phyloP scores from a whole-genome alignment of 805 yeast species.

The Sporopachydermia lactativora region DNA sequence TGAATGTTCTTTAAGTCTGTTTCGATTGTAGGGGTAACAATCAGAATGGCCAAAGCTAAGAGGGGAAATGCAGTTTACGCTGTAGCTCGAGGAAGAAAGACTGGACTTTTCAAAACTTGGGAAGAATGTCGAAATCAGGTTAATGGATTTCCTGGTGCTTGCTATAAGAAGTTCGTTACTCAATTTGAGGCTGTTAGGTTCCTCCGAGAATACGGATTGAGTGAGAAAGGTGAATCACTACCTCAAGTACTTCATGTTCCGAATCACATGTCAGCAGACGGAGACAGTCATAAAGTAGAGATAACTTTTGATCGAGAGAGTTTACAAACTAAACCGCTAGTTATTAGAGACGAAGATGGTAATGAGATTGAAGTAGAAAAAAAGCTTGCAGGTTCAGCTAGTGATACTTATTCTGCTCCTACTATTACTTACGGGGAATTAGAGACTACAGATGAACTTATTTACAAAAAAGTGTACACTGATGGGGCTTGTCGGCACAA shows the following conservation, averaged over 20 bases:
- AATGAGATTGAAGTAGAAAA: neutral
- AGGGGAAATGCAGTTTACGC: conserved; percentile 1
- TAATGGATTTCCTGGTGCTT: conserved; percentile 40
- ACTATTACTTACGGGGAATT: neutral
- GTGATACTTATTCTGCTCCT: neutral
- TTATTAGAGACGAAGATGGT: conserved; percentile 2
- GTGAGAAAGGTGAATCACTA: neutral
- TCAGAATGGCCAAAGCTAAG: neutral
- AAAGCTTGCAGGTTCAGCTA: conserved; percentile 2
- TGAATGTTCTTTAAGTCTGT: too few relatives aligned
- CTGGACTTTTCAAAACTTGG: conserved; percentile 56
- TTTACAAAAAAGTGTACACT: conserved; percentile 33
- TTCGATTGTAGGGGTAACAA: too few relatives aligned
- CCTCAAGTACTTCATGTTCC: neutral
- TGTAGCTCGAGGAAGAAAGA: conserved; percentile 26
- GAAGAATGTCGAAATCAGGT: conserved; percentile 36
- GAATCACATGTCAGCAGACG: neutral
- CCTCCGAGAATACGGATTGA: conserved; percentile 11
- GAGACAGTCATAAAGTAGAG: conserved; percentile 1
- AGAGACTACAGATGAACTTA: conserved; percentile 2
- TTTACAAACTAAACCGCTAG: conserved; percentile 1
- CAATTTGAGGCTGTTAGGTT: conserved; percentile 34
- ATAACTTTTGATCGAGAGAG: conserved; percentile 2
- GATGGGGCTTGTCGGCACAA: conserved; percentile 69
- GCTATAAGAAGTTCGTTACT: conserved; percentile 39